Percentiles rank a stretch among this genome's conserved stretches.
These are phyloP conservation scores for Pleoardoris graminearum DNA, from an alignment of 2,329 filamentous ascomycete species.

Conservation along the genomic window DNA sequence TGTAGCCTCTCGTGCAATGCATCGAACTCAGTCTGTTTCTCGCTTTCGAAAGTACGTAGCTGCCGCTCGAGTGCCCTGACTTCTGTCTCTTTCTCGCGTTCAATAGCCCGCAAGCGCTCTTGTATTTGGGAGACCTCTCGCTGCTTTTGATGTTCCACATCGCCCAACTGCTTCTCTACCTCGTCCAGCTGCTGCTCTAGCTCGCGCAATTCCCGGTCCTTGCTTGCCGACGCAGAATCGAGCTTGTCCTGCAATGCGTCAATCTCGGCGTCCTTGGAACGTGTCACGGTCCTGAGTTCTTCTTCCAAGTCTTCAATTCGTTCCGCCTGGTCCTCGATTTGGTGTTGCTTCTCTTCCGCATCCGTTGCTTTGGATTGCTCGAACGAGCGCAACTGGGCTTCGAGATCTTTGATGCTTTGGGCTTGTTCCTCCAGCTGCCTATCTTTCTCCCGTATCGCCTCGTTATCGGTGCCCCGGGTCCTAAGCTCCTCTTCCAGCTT, in stretches of 20 bases:
- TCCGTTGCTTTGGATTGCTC: slow-evolving; percentile 19
- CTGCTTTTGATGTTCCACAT: slow-evolving; percentile 32
- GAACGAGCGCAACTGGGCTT: slow-evolving; percentile 32
- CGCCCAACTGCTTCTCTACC: slow-evolving; percentile 33
- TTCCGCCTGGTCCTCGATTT: slow-evolving; percentile 19
- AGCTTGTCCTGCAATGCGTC: slow-evolving; percentile 48
- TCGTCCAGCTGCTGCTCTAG: slow-evolving; percentile 47
- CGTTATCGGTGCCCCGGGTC: slow-evolving; percentile 35
- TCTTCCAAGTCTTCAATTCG: slow-evolving; percentile 31
- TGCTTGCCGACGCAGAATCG: slow-evolving; percentile 42
- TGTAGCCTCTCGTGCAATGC: slow-evolving; percentile 46
- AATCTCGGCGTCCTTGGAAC: slow-evolving; percentile 49
- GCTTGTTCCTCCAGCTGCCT: slow-evolving; percentile 32
- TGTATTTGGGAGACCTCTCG: slow-evolving; percentile 35
- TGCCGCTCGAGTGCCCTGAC: slow-evolving; percentile 41
- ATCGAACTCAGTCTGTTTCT: slow-evolving; percentile 48
- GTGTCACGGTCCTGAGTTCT: slow-evolving; percentile 18
- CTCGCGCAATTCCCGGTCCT: slow-evolving; percentile 56
- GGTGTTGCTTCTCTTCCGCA: slow-evolving; percentile 18
- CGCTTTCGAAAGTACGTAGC: slow-evolving; percentile 33
- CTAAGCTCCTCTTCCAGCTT: slow-evolving; percentile 38
- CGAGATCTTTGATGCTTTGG: slow-evolving; percentile 39
- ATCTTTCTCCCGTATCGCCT: slow-evolving; percentile 37
- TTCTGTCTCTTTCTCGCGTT: slow-evolving; percentile 45
- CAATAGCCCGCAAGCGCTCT: slow-evolving; percentile 35